These are phyloP conservation scores for Furcasterigmium furcatum DNA, from an alignment of 2,329 filamentous ascomycete species.

Conservation along the genomic window DNA sequence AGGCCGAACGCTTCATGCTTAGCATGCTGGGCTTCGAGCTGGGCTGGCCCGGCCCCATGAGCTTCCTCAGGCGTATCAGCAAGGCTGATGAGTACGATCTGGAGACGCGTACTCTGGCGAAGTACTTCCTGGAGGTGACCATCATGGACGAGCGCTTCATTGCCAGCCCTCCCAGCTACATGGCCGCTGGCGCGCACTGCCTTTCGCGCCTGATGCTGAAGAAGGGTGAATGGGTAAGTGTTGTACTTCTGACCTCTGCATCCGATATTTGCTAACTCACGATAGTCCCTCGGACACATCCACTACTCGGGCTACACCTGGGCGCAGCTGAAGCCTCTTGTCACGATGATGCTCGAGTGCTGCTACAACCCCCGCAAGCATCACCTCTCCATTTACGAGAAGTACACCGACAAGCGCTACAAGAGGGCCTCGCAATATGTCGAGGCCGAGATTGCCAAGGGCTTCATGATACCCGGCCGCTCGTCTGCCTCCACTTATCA, in stretches of 20 bases:
- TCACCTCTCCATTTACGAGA: conserved; percentile 84
- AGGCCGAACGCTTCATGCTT: conserved; percentile 97
- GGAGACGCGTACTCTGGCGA: conserved; percentile 90
- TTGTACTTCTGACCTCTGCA: neutral
- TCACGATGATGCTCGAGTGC: conserved; percentile 81
- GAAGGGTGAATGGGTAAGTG: conserved; percentile 92
- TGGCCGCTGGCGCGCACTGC: conserved; percentile 90
- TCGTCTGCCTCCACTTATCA: conserved; percentile 26
- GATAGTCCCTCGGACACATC: conserved; percentile 74
- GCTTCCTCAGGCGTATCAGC: conserved; percentile 93
- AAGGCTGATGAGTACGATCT: conserved; percentile 98
- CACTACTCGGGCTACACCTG: conserved; percentile 95
- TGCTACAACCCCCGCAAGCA: conserved; percentile 79
- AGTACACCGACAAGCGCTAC: conserved; percentile 85
- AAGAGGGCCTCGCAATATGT: conserved; percentile 82
- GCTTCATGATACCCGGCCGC: conserved; percentile 49
- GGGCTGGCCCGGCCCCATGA: conserved; percentile 98
- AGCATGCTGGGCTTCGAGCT: conserved; percentile 94
- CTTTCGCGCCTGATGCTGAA: conserved; percentile 82
- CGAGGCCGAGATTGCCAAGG: conserved; percentile 65
- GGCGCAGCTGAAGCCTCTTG: conserved; percentile 73
- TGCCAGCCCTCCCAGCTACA: conserved; percentile 82
- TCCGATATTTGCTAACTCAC: conserved; percentile 27
- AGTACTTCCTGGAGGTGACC: conserved; percentile 95
- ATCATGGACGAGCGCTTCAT: conserved; percentile 99